Evolutionary conservation across 805 yeast genomes (phyloP).

Genomic region (Ogataea populi-albae): DNA sequence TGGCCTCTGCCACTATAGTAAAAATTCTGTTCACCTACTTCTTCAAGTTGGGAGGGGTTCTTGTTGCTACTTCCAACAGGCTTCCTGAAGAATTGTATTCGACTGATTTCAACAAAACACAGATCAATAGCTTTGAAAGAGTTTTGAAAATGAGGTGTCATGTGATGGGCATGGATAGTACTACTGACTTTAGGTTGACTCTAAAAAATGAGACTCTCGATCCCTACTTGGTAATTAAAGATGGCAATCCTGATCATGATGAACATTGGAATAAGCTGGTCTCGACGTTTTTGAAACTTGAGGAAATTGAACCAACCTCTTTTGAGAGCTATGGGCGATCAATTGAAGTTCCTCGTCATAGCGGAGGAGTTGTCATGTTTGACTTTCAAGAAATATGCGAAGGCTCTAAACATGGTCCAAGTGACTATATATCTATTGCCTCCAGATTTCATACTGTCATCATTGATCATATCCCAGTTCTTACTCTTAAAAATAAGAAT

Average conservation of each 20-base stretch:
- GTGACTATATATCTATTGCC: slow-evolving; percentile 68
- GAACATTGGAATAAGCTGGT: slow-evolving; percentile 37
- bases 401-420: slow-evolving; percentile 53
- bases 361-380: slow-evolving; percentile 43
- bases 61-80: slow-evolving; percentile 71
- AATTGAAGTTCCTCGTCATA: slow-evolving; percentile 42
- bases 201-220: slow-evolving; percentile 25
- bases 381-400: slow-evolving; percentile 54
- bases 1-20: slow-evolving; percentile 69
- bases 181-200: slow-evolving; percentile 51
- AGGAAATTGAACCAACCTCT: slow-evolving; percentile 17
- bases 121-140: slow-evolving; percentile 54
- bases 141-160: slow-evolving; percentile 59
- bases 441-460: slow-evolving; percentile 56
- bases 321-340: slow-evolving; percentile 57
- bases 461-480: slow-evolving; percentile 57
- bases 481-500: slow-evolving; percentile 55
- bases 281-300: slow-evolving; percentile 11
- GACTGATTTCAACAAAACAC: slow-evolving; percentile 57
- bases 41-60: slow-evolving; percentile 71
- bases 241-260: slow-evolving; percentile 26
- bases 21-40: slow-evolving; percentile 63
- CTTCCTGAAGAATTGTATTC: slow-evolving; percentile 71
- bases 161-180: slow-evolving; percentile 58
- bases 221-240: slow-evolving; percentile 36